A percentile compares a stretch with the other conserved stretches of the same genome.
phyloP scores from a whole-genome alignment of 352 stramenopile genomes.

The Pythium rhizo-oryzae region DNA sequence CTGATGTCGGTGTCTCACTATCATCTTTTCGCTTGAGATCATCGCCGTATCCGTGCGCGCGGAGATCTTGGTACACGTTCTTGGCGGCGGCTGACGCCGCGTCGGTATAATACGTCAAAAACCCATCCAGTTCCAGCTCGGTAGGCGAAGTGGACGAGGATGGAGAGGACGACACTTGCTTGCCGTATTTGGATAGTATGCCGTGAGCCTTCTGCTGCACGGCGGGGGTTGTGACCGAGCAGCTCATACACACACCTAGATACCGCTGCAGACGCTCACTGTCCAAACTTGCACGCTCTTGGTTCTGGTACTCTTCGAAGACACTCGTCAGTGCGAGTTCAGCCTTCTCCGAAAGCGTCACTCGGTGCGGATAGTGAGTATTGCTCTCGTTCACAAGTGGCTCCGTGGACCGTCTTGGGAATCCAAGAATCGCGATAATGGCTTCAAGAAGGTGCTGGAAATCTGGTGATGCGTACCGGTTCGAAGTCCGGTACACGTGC shows the following conservation, averaged over 20 bases:
- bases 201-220: slow-evolving; percentile 67
- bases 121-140: slow-evolving; percentile 71
- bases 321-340: slow-evolving; percentile 70
- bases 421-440: slow-evolving; percentile 82
- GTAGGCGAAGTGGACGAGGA: slow-evolving; percentile 19
- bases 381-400: slow-evolving; percentile 69
- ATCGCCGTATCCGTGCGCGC: slow-evolving; percentile 81
- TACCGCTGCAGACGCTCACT: slow-evolving; percentile 68
- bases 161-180: slow-evolving; percentile 34
- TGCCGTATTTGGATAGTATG: slow-evolving; percentile 77
- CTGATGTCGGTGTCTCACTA: slow-evolving; percentile 14
- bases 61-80: slow-evolving; percentile 80
- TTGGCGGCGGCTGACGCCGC: slow-evolving; percentile 68
- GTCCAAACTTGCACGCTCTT: slow-evolving; percentile 38
- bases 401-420: slow-evolving; percentile 64
- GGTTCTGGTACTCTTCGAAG: slow-evolving; percentile 71
- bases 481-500: slow-evolving; percentile 39
- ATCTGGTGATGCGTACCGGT: slow-evolving; percentile 74
- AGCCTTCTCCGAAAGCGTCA: slow-evolving; percentile 72
- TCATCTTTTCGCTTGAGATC: slow-evolving; percentile 61
- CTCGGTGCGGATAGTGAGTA: slow-evolving; percentile 69
- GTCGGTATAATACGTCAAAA: slow-evolving; percentile 86
- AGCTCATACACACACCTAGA: slow-evolving; percentile 69
- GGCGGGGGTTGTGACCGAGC: slow-evolving; percentile 44
- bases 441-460: slow-evolving; percentile 90